These are phyloP conservation scores for Elsinoe perseae DNA, from an alignment of 2,329 filamentous ascomycete genomes.

Conservation along the genomic window DNA sequence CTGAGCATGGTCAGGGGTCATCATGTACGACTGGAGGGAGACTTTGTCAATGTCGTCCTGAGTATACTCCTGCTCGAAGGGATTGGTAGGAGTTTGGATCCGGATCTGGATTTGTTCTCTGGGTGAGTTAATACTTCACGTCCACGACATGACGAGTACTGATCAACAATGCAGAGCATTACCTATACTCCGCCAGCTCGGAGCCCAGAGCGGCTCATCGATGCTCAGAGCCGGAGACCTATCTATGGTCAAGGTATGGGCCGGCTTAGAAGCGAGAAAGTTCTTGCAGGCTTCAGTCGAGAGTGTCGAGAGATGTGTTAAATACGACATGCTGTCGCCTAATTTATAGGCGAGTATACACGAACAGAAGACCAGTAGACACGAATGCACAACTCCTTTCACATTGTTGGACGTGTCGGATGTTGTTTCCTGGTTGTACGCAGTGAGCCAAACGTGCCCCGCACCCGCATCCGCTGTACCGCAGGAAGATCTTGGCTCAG, in stretches of 20 bases:
- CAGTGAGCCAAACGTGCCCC: not conserved
- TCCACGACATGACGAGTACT: conserved; percentile 11
- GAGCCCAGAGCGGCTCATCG: conserved; percentile 62
- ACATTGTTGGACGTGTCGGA: not conserved
- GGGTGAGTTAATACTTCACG: conserved; percentile 41
- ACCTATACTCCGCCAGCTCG: conserved; percentile 81
- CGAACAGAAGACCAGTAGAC: conserved; percentile 1
- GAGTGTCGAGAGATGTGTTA: conserved; percentile 82
- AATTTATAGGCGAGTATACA: conserved; percentile 54
- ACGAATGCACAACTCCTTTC: not conserved
- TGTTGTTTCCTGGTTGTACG: not conserved
- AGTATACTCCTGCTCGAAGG: conserved; percentile 90
- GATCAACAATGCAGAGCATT: conserved; percentile 58
- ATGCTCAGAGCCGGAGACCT: conserved; percentile 43
- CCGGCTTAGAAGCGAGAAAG: conserved; percentile 77
- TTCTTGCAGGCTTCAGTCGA: conserved; percentile 87
- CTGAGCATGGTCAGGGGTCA: conserved; percentile 84
- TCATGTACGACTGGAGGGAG: conserved; percentile 89
- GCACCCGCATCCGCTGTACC: not conserved
- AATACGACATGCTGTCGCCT: conserved; percentile 79
- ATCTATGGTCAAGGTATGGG: conserved; percentile 81
- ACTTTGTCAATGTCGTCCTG: conserved; percentile 97
- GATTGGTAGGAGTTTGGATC: conserved; percentile 80
- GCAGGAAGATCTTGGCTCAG: not conserved
- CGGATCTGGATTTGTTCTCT: conserved; percentile 76